Evolutionary conservation across 306 rosid species (phyloP).

Genomic region (Fagus crenata): DNA sequence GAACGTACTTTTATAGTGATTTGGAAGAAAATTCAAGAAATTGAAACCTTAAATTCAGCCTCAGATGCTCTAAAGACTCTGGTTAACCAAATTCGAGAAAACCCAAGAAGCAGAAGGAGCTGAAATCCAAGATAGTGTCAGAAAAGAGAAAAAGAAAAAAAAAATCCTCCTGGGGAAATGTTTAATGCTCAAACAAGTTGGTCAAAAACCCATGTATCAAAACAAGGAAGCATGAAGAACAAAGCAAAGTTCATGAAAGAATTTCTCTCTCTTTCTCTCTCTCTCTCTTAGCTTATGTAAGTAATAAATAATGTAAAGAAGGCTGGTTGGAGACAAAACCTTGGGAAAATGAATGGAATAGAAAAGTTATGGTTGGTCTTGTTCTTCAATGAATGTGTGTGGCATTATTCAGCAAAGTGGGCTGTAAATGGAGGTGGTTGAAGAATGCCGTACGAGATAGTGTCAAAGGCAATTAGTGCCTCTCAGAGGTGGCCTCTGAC

Average conservation of each 20-base stretch:
- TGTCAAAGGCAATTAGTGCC: constrained; percentile 37
- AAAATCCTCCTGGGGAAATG: neutral
- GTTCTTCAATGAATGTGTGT: constrained; percentile 16
- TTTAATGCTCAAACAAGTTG: constrained; percentile 12
- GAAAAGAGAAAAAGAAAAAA: neutral
- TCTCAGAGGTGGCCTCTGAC: constrained; percentile 19
- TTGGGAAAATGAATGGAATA: neutral
- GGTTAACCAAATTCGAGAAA: constrained; percentile 5
- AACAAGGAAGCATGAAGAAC: constrained; percentile 14
- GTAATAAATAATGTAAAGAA: neutral
- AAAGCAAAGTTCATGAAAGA: constrained; percentile 15
- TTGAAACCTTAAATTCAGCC: constrained; percentile 14
- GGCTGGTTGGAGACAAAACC: too few species aligned
- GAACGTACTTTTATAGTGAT: neutral
- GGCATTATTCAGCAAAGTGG: constrained; percentile 7
- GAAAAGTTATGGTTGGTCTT: neutral
- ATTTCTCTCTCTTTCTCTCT: neutral
- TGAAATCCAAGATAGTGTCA: constrained; percentile 18
- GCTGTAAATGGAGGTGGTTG: constrained; percentile 41
- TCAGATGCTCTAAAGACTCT: neutral
- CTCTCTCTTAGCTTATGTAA: too few species aligned
- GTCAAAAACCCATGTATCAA: constrained; percentile 5
- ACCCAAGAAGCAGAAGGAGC: constrained; percentile 9
- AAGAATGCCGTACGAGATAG: constrained; percentile 28
- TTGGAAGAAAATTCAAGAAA: constrained; percentile 10